phyloP scores from a whole-genome alignment of 75 land plant genomes.

The Pinus albicaulis region DNA sequence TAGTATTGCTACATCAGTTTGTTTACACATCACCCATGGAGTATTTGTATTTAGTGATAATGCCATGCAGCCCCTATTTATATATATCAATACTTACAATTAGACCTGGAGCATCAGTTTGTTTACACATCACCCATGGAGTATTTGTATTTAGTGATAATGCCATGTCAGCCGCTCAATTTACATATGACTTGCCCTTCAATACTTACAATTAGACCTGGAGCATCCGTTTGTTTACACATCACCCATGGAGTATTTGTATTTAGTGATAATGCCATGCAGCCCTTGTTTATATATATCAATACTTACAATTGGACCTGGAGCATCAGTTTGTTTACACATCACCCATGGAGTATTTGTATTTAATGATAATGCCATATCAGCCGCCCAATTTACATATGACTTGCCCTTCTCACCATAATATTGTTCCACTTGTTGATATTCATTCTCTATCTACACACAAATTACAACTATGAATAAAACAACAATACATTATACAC shows the following conservation, averaged over 20 bases:
- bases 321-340: constrained; percentile 75
- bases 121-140: constrained; percentile 80
- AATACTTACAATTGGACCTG: constrained; percentile 45
- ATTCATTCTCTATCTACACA: constrained; percentile 72
- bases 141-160: constrained; percentile 20
- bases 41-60: too few species aligned
- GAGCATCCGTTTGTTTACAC: too few species aligned
- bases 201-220: constrained; percentile 42
- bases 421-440: constrained; percentile 34
- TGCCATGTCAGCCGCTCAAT: constrained; percentile 67
- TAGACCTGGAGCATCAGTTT: constrained; percentile 57
- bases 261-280: too few species aligned
- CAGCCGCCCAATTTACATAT: constrained; percentile 62
- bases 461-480: background rate
- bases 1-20: too few species aligned
- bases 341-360: constrained; percentile 62
- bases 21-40: too few species aligned
- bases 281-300: too few species aligned
- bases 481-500: background rate
- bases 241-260: too few species aligned
- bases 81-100: constrained; percentile 46
- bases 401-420: constrained; percentile 48
- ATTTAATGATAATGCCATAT: constrained; percentile 35
- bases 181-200: constrained; percentile 41
- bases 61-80: too few species aligned